Evolutionary conservation across 2,329 filamentous ascomycete species (phyloP).

Genomic region (Gaeumannomyces tritici): DNA sequence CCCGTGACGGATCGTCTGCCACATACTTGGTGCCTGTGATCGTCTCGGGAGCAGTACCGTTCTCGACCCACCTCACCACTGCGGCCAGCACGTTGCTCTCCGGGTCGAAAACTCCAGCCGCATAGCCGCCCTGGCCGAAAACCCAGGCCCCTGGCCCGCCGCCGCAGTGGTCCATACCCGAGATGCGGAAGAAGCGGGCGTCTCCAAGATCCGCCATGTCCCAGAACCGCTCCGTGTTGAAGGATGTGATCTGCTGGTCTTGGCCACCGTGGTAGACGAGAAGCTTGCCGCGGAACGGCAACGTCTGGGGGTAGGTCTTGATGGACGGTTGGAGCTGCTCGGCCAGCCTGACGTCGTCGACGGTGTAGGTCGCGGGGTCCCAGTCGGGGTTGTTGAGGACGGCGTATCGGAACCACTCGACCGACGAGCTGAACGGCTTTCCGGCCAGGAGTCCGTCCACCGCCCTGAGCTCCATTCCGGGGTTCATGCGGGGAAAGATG

Average conservation of each 20-base stretch:
- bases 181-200: constrained; percentile 41
- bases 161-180: constrained; percentile 40
- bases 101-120: constrained; percentile 18
- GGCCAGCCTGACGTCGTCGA: constrained; percentile 21
- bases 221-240: constrained; percentile 37
- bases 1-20: background rate
- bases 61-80: constrained; percentile 35
- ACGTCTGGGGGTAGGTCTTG: constrained; percentile 22
- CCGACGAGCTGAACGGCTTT: constrained; percentile 28
- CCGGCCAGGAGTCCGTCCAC: constrained; percentile 26
- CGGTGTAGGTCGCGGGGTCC: constrained; percentile 25
- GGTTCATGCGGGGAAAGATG: constrained; percentile 38
- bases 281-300: constrained; percentile 29
- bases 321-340: constrained; percentile 12
- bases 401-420: constrained; percentile 38
- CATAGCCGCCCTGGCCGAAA: constrained; percentile 15
- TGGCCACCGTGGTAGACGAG: constrained; percentile 33
- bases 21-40: constrained; percentile 9
- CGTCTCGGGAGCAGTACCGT: constrained; percentile 28
- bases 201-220: constrained; percentile 23
- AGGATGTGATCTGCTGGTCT: constrained; percentile 32
- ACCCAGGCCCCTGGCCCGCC: constrained; percentile 30
- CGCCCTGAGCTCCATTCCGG: constrained; percentile 32
- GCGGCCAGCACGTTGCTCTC: constrained; percentile 32
- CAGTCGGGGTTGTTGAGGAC: constrained; percentile 34